These are phyloP conservation scores for Zygosaccharomyces gambellarensis DNA, from an alignment of 805 yeast genomes.

Conservation along the genomic window DNA sequence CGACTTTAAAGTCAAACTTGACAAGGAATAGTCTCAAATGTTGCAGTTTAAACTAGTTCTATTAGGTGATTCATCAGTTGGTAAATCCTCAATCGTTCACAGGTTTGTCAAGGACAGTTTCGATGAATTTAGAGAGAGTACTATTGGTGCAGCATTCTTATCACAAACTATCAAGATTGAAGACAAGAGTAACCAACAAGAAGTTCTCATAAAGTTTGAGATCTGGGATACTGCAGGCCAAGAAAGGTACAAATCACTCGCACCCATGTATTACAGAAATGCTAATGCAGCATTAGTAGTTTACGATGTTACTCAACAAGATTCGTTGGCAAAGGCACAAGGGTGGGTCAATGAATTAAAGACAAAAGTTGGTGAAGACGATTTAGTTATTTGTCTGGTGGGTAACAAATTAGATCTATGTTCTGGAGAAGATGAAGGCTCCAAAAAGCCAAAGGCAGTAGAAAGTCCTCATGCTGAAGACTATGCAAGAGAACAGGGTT, in stretches of 20 bases:
- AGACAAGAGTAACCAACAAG: constrained; percentile 14
- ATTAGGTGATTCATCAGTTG: constrained; percentile 80
- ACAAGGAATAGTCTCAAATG: constrained; percentile 18
- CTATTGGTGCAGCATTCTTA: constrained; percentile 98
- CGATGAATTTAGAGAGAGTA: constrained; percentile 77
- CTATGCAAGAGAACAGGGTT: constrained; percentile 49
- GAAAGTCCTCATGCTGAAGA: constrained; percentile 44
- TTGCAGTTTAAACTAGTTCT: constrained; percentile 64
- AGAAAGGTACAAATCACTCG: constrained; percentile 74
- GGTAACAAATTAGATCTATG: constrained; percentile 79
- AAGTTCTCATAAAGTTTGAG: constrained; percentile 46
- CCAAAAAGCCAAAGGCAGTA: constrained; percentile 41
- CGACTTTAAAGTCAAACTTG: background rate
- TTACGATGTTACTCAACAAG: constrained; percentile 68
- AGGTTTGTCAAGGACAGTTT: constrained; percentile 71
- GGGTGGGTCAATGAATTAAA: constrained; percentile 90
- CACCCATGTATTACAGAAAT: constrained; percentile 80
- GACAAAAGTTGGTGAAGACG: constrained; percentile 66
- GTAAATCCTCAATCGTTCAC: constrained; percentile 74
- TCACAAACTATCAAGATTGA: constrained; percentile 60
- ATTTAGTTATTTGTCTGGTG: constrained; percentile 74
- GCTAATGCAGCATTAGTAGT: constrained; percentile 84
- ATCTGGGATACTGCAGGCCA: constrained; percentile 98
- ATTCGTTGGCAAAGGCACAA: constrained; percentile 73
- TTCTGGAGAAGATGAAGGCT: constrained; percentile 45